Conservation (phyloP, 495 filamentous ascomycete species). For the Niebla homalea region DNA sequence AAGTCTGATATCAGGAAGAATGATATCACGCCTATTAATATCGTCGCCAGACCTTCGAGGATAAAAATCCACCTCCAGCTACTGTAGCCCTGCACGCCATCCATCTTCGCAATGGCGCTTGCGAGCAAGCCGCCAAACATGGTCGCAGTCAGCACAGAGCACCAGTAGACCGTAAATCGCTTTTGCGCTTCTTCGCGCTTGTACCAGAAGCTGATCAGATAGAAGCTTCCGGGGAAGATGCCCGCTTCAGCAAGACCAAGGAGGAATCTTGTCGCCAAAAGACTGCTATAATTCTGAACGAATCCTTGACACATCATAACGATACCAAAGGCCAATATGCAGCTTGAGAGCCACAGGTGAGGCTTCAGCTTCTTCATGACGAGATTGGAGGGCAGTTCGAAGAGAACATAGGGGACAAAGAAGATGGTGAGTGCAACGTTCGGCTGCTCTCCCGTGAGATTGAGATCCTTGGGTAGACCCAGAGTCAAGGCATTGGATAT, state of each 20-base stretch:
- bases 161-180: conserved; percentile 25
- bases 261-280: conserved; percentile 58
- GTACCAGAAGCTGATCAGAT: conserved; percentile 24
- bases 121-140: conserved; percentile 27
- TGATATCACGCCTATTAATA: conserved; percentile 14
- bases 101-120: conserved; percentile 35
- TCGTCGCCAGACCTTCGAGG: conserved; percentile 16
- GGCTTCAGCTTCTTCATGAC: conserved; percentile 56
- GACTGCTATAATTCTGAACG: conserved; percentile 42
- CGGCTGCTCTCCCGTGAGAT: conserved; percentile 38
- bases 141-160: conserved; percentile 18
- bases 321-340: conserved; percentile 24
- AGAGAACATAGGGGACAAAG: conserved; percentile 50
- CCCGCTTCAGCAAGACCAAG: conserved; percentile 29
- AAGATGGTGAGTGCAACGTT: conserved; percentile 50
- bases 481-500: conserved; percentile 41
- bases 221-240: conserved; percentile 23
- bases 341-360: conserved; percentile 47
- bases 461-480: conserved; percentile 39
- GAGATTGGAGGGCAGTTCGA: conserved; percentile 32
- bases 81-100: conserved; percentile 45
- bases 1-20: conserved; percentile 25
- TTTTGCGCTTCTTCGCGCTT: conserved; percentile 21
- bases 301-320: conserved; percentile 22
- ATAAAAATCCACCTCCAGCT: conserved; percentile 42